These are phyloP conservation scores for Geosmithia morbida DNA, from an alignment of 2,329 filamentous ascomycete genomes.

Conservation along the genomic window DNA sequence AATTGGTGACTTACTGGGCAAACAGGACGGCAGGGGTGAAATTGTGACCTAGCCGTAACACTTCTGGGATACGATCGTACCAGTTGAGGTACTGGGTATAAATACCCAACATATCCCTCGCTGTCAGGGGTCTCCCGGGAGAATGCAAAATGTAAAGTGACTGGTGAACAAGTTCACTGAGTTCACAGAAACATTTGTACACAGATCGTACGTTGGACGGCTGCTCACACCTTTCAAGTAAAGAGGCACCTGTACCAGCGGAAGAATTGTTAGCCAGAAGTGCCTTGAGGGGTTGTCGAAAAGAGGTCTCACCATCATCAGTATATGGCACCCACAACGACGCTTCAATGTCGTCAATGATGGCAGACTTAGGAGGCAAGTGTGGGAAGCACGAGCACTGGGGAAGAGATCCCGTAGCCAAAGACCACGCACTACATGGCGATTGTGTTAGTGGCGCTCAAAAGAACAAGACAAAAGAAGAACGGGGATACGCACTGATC, in stretches of 20 bases:
- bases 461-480: neutral
- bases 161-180: conserved; percentile 61
- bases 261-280: neutral
- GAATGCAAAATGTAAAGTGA: conserved; percentile 60
- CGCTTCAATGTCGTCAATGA: conserved; percentile 45
- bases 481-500: conserved; percentile 40
- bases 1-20: conserved; percentile 45
- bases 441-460: neutral
- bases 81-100: conserved; percentile 58
- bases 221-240: conserved; percentile 42
- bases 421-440: conserved; percentile 40
- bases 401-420: conserved; percentile 47
- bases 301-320: conserved; percentile 32
- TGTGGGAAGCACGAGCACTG: conserved; percentile 42
- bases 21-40: conserved; percentile 62
- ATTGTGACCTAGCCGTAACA: conserved; percentile 49
- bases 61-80: conserved; percentile 53
- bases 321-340: conserved; percentile 46
- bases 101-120: conserved; percentile 44
- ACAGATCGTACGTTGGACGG: conserved; percentile 55
- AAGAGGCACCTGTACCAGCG: conserved; percentile 25
- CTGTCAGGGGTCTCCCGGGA: conserved; percentile 49
- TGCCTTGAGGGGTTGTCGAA: neutral
- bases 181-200: conserved; percentile 54
- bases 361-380: conserved; percentile 43